Percentiles rank a stretch among this genome's conserved stretches.
Conservation (phyloP, 2,329 filamentous ascomycete species). For the Tolypocladium tropicale region DNA sequence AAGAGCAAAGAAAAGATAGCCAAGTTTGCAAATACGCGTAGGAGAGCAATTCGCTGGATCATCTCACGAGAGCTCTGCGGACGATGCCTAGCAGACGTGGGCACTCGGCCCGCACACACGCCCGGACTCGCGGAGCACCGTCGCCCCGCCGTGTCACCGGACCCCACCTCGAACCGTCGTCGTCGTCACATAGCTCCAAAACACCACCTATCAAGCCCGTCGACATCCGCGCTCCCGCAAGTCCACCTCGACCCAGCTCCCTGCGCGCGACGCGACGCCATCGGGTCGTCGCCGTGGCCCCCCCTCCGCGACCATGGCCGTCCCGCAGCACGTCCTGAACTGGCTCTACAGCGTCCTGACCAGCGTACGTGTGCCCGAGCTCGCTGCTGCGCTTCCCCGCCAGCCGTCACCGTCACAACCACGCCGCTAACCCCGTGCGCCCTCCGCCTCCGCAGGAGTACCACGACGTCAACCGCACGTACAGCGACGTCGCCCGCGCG, state of each 20-base stretch:
- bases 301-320: slow-evolving; percentile 41
- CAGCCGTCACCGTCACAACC: background rate
- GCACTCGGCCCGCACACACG: too few species aligned
- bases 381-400: background rate
- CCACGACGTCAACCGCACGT: slow-evolving; percentile 82
- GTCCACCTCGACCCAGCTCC: background rate
- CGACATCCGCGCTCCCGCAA: background rate
- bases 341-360: slow-evolving; percentile 92
- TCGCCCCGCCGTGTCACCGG: background rate
- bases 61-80: background rate
- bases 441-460: slow-evolving; percentile 66
- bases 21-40: background rate
- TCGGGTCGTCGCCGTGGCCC: background rate
- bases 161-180: background rate
- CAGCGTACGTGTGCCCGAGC: slow-evolving; percentile 40
- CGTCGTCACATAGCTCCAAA: background rate
- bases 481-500: slow-evolving; percentile 78
- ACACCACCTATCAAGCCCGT: background rate
- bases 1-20: too few species aligned
- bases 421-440: background rate
- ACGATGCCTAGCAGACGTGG: background rate
- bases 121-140: background rate
- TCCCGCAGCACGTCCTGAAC: slow-evolving; percentile 82
- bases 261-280: background rate
- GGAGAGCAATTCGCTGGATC: background rate